Conservation (phyloP, 176 grass and related monocot genomes). For the Guadua angustifolia region DNA sequence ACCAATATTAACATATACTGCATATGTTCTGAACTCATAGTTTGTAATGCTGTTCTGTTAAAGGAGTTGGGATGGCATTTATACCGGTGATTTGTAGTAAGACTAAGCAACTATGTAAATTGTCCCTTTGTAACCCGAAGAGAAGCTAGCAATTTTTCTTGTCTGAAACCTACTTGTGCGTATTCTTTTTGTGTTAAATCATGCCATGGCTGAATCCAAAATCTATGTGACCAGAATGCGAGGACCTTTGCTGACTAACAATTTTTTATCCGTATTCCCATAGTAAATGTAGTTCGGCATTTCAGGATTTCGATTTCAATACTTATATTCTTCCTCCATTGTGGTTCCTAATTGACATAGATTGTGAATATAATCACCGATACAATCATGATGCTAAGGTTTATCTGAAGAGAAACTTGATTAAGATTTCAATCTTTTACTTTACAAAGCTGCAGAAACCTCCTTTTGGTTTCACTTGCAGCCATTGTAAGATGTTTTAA, state of each 20-base stretch:
- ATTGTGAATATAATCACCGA: conserved; percentile 25
- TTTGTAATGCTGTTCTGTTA: conserved; percentile 12
- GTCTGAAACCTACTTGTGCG: neutral
- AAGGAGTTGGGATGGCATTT: conserved; percentile 35
- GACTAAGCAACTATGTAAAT: conserved; percentile 16
- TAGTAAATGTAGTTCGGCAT: neutral
- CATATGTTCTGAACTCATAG: conserved; percentile 1
- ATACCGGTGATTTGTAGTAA: conserved; percentile 37
- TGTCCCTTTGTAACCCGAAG: conserved; percentile 21
- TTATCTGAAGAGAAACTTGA: conserved; percentile 33
- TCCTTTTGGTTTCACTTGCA: conserved; percentile 37
- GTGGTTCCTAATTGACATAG: conserved; percentile 39
- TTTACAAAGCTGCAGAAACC: conserved; percentile 33
- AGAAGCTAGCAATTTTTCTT: neutral
- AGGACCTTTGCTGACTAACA: neutral
- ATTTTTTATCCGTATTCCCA: neutral
- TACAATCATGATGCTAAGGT: conserved; percentile 25
- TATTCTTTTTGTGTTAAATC: neutral
- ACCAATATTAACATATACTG: neutral
- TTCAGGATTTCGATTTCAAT: conserved; percentile 21
- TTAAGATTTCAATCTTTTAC: conserved; percentile 34
- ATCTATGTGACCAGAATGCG: neutral
- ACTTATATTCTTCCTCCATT: conserved; percentile 15
- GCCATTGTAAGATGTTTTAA: conserved; percentile 9
- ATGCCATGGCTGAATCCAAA: conserved; percentile 7